Evolutionary conservation across 2,329 filamentous ascomycete species (phyloP).

Genomic region (Davidsoniella eucalypti): DNA sequence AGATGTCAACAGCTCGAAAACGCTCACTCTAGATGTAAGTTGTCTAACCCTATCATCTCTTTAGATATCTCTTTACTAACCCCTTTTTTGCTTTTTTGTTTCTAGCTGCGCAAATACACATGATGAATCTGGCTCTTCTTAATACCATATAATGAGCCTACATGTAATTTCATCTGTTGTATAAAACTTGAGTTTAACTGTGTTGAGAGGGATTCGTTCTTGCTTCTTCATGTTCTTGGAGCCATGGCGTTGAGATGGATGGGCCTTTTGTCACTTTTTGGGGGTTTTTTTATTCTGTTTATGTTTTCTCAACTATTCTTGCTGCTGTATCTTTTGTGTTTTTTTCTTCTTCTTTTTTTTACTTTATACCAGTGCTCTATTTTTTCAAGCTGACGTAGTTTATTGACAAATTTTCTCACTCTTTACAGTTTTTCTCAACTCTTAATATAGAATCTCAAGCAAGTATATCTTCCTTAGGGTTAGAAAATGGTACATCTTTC

Average conservation of each 20-base stretch:
- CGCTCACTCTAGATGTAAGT: conserved; percentile 89
- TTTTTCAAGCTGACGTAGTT: neutral
- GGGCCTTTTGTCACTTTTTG: neutral
- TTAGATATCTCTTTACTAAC: conserved; percentile 1
- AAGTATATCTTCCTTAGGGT: too few relatives aligned
- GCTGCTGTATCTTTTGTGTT: neutral
- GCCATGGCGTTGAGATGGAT: conserved; percentile 1
- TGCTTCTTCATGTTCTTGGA: neutral
- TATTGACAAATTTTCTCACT: too few relatives aligned
- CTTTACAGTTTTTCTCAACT: too few relatives aligned
- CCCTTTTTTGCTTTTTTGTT: neutral
- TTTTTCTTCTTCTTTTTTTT: neutral
- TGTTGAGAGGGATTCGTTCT: neutral
- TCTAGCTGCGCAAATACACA: conserved; percentile 11
- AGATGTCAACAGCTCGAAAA: conserved; percentile 77
- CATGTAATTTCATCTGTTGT: neutral
- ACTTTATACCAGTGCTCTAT: neutral
- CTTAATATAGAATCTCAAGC: too few relatives aligned
- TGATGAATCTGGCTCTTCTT: neutral
- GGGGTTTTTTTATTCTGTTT: neutral
- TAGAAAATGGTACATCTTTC: too few relatives aligned
- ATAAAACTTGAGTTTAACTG: neutral
- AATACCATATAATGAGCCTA: too few relatives aligned
- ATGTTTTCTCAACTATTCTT: neutral
- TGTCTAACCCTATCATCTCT: neutral